Evolutionary conservation across 768 basidiomycete species (phyloP), one percentile per base, ranked within the genome.

Genomic region (Tylopilus rubrobrunneus): DNA sequence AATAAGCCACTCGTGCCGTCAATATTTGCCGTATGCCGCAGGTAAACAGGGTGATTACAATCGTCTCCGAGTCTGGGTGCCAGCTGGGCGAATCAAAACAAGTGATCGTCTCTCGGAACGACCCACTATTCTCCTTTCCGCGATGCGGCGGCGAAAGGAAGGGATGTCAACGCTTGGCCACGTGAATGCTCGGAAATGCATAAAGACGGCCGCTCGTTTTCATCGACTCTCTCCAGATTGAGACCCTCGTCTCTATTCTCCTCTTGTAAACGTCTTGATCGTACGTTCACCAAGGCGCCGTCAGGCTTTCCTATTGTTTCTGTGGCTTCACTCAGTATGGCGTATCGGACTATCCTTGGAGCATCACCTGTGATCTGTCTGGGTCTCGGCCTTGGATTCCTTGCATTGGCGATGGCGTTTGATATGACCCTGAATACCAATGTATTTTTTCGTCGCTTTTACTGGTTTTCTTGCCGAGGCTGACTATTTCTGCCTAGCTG

Each of bases 381-480:
- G 25, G 57, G 52, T 40, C 42, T 65, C 7, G 41, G 51, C 1
- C 34, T 64, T 49, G n/a, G 33, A 44, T 25, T 62, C 25, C 28
- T 27, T 19, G 34, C 50, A 27, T 65, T 56, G 15, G 60, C 28
- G 40, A 56, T 56, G 48, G 67, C 57, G 12, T 67, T 67, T n/a
- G 56, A 67, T 46, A 67, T 67, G 67, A 28, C 56, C 12, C 43
- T 47, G 45, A 63, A 55, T 23, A 52, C 63, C 29, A 67, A 67
- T n/a, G 66, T 67, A 29, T 7, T 56, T 5, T 51, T 41, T 41
- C 37, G n/a, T 19, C n/a, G n/a, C 17, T 41, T 21, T 23, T 6
- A 11, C n/a, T 17, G 1, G 37, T 17, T 39, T n/a, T 11, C 7
- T 45, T 34, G 48, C 29, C 4, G 2, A 19, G 31, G 33, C 55